Evolutionary conservation across 306 rosid genomes (phyloP), one percentile per base, ranked within the genome.

Genomic region (Senna tora): DNA sequence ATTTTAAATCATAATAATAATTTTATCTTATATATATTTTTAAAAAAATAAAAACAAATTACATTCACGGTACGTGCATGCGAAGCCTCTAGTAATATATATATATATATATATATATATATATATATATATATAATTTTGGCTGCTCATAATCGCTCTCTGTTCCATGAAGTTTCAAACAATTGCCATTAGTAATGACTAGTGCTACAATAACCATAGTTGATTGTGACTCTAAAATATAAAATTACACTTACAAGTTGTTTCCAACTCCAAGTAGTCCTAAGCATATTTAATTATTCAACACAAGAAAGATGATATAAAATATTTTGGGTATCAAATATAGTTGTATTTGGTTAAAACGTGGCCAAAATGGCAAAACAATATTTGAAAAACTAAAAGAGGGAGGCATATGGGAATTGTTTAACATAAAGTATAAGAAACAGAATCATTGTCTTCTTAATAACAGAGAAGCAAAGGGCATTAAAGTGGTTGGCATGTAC

Each of bases 221-320:
- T 25, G 30, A 25, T 25, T 25, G 30, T 25, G 30, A 25, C 30
- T 51, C 39, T 43, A 58, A 46, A n/a, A 25, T 11, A 25, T 41
- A 46, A 53, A 72, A 12, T 19, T 36, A 64, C 51, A 22, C 46
- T 45, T 14, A 8, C 30, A 36, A 20, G 17, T 20, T 22, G 51
- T 63, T 6, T 63, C 60, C 65, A n/a, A n/a, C n/a, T n/a, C n/a
- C n/a, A 73, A 61, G 14, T 62, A 82, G 54, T 74, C 66, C 55
- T 21, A 36, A 42, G 59, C 53, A 68, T 25, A 33, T 5, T 21
- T 58, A 76, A 17, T 42, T 33, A 36, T 63, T 63, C 22, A 64
- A 69, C 45, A 41, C 46, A 41, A 2, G 7, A 13, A 41, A 41
- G 46, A 41, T 41, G 46, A 41, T 10, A 41, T 41, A 41, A 41